A percentile compares a stretch with the other conserved stretches of the same genome.
These are phyloP conservation scores for Hylodesmum podocarpum DNA, from an alignment of 306 rosid species.

Conservation along the genomic window DNA sequence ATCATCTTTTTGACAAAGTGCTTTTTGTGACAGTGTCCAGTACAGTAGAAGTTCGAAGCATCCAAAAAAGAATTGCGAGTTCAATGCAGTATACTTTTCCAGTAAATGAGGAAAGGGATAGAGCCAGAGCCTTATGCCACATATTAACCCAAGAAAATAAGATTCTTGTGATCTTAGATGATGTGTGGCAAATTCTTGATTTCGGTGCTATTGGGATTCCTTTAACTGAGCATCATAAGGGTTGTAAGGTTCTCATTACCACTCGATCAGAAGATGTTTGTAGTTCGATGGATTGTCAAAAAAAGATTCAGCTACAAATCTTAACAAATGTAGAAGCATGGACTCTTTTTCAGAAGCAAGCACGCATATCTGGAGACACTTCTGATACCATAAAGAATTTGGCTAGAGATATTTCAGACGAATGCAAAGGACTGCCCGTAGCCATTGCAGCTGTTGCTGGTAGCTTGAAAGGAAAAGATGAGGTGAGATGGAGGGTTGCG, in stretches of 20 bases:
- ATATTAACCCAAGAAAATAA: neutral
- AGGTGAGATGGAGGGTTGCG: neutral
- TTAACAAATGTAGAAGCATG: too few species aligned
- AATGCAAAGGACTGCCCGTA: constrained; percentile 22
- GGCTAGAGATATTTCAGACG: neutral
- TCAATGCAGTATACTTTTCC: too few species aligned
- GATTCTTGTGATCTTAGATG: constrained; percentile 22
- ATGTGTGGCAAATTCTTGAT: neutral
- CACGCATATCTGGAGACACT: neutral
- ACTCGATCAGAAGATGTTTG: too few species aligned
- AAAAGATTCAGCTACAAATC: too few species aligned
- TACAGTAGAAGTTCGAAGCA: too few species aligned
- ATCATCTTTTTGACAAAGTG: neutral
- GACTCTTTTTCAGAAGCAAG: too few species aligned
- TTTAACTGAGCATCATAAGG: too few species aligned
- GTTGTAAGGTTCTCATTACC: too few species aligned
- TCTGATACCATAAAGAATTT: neutral
- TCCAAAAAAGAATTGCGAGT: too few species aligned
- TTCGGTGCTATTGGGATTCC: neutral
- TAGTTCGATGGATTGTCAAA: too few species aligned
- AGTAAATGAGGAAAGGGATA: neutral
- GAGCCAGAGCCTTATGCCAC: neutral
- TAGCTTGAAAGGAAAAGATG: neutral
- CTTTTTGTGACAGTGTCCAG: too few species aligned
- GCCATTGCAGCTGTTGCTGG: constrained; percentile 3